Evolutionary conservation across 2,329 filamentous ascomycete genomes (phyloP).

Genomic region (Monilinia laxa): DNA sequence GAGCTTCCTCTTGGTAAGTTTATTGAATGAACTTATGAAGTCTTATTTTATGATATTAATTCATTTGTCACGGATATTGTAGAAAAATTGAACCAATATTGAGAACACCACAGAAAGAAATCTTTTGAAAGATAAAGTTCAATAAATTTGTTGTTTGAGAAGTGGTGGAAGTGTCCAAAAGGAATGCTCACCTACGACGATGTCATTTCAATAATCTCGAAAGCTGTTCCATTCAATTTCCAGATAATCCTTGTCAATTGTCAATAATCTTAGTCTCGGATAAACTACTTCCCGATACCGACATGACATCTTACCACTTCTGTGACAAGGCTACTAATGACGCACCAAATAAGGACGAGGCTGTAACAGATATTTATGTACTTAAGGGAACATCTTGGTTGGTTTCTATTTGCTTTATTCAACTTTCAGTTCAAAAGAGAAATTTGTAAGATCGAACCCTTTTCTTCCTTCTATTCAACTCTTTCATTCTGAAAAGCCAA

Average conservation of each 20-base stretch:
- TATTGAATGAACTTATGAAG: slow-evolving; percentile 1
- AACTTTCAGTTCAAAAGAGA: not conserved
- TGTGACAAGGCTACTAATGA: slow-evolving; percentile 5
- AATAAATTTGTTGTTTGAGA: not conserved
- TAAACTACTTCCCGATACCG: not conserved
- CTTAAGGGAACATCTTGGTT: slow-evolving; percentile 1
- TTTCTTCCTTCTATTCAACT: not conserved
- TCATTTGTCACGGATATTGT: not conserved
- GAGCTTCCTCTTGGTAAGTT: slow-evolving; percentile 12
- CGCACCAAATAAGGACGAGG: not conserved
- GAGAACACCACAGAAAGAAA: not conserved
- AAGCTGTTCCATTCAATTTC: slow-evolving; percentile 12
- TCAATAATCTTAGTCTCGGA: slow-evolving; percentile 8
- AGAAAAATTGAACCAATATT: not conserved
- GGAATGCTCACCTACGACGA: not conserved
- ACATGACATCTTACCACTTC: not conserved
- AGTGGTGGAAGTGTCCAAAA: slow-evolving; percentile 8
- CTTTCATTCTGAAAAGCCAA: too few relatives aligned
- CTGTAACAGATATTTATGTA: not conserved
- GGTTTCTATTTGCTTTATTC: not conserved
- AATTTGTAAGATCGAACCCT: not conserved
- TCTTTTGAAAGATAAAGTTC: not conserved
- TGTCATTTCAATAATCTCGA: slow-evolving; percentile 10
- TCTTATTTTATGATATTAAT: slow-evolving; percentile 8
- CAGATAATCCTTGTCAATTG: slow-evolving; percentile 1